Conservation (phyloP, 2,329 filamentous ascomycete genomes). For the Scorias spongiosa region DNA sequence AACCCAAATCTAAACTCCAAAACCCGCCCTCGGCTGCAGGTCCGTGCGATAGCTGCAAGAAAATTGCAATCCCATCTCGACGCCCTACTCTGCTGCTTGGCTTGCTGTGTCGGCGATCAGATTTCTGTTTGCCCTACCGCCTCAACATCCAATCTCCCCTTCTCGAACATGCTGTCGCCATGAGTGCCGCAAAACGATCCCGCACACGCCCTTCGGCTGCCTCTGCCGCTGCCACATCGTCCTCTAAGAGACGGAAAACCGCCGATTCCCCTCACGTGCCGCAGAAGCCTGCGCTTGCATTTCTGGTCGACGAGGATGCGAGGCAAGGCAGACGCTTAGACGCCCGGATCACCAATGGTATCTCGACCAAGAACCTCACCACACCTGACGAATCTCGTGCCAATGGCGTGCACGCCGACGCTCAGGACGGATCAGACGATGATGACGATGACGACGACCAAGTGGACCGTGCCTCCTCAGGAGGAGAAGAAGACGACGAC, state of each 20-base stretch:
- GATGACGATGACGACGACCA: conserved; percentile 16
- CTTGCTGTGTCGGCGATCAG: too few species aligned
- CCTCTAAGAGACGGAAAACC: conserved; percentile 19
- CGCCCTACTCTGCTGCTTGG: conserved; percentile 2
- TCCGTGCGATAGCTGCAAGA: not conserved
- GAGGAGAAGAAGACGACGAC: conserved; percentile 11
- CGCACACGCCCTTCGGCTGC: conserved; percentile 13
- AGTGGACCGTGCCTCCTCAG: conserved; percentile 8
- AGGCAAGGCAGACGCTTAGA: conserved; percentile 22
- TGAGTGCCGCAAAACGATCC: conserved; percentile 22
- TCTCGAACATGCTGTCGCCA: conserved; percentile 13
- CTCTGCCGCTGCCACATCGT: conserved; percentile 12
- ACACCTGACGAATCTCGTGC: conserved; percentile 42
- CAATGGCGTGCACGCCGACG: conserved; percentile 17
- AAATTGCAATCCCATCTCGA: conserved; percentile 3
- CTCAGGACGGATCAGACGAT: conserved; percentile 34
- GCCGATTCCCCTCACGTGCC: conserved; percentile 15
- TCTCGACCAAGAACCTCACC: conserved; percentile 34
- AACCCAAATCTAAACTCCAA: too few species aligned
- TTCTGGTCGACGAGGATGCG: conserved; percentile 21
- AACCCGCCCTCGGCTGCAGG: not conserved
- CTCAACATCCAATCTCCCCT: conserved; percentile 1
- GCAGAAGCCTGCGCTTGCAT: conserved; percentile 14
- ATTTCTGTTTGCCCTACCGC: not conserved
- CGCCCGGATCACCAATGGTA: conserved; percentile 37